Conservation (phyloP, 1,284 basidiomycete species). For the Takashimella koratensis region DNA sequence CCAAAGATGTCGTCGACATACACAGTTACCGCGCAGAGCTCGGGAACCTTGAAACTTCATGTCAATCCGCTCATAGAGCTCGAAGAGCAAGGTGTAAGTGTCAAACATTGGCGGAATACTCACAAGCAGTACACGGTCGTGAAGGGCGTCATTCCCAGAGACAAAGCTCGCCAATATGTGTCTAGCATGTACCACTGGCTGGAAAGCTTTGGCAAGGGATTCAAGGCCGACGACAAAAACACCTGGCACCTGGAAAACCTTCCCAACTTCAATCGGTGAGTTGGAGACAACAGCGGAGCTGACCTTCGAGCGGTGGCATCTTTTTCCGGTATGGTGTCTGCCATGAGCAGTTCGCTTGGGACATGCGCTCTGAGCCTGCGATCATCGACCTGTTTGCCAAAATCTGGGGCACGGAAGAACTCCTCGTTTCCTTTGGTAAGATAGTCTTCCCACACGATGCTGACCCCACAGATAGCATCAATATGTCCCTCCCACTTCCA, state of each 20-base stretch:
- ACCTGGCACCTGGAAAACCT: slow-evolving; percentile 44
- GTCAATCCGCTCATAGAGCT: too few species aligned
- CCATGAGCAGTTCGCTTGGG: slow-evolving; percentile 49
- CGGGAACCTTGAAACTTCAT: too few species aligned
- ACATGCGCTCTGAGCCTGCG: slow-evolving; percentile 42
- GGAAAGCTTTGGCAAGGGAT: slow-evolving; percentile 44
- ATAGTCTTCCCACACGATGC: too few species aligned
- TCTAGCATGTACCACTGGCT: slow-evolving; percentile 43
- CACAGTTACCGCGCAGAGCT: too few species aligned
- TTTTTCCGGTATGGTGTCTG: slow-evolving; percentile 38
- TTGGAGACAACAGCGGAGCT: too few species aligned
- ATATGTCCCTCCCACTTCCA: slow-evolving; percentile 43
- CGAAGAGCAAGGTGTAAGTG: too few species aligned
- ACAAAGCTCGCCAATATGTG: slow-evolving; percentile 35
- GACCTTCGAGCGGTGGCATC: slow-evolving; percentile 27
- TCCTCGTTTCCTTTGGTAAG: slow-evolving; percentile 45
- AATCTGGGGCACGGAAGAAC: slow-evolving; percentile 48
- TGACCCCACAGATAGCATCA: slow-evolving; percentile 43
- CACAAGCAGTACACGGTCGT: slow-evolving; percentile 49
- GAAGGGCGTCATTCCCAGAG: slow-evolving; percentile 33
- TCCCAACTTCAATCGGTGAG: slow-evolving; percentile 39
- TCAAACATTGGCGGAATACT: too few species aligned
- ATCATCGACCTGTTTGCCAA: slow-evolving; percentile 43
- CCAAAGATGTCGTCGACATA: too few species aligned
- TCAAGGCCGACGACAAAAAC: slow-evolving; percentile 41